A percentile compares a stretch with the other conserved stretches of the same genome.
phyloP scores from a whole-genome alignment of 2,329 filamentous ascomycete species.

The Fusarium setosum region DNA sequence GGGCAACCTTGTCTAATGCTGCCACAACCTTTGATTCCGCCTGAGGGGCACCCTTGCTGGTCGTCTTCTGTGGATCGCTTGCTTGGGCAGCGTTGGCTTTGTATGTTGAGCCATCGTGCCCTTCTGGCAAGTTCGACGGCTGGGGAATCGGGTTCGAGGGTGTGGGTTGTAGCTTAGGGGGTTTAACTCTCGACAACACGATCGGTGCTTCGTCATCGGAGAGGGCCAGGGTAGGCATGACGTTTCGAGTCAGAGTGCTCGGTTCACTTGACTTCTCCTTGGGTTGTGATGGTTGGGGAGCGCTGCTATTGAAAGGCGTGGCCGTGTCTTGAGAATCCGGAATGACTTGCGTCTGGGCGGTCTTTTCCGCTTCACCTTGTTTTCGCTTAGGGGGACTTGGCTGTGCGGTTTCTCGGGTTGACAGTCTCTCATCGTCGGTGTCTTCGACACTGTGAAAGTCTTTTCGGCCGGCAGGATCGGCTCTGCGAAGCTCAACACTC shows the following conservation, averaged over 20 bases:
- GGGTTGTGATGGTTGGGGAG: constrained; percentile 17
- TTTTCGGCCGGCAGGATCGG: constrained; percentile 3
- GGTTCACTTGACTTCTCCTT: not conserved
- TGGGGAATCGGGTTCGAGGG: not conserved
- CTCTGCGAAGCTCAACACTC: constrained; percentile 22
- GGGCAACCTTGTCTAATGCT: not conserved
- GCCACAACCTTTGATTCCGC: not conserved
- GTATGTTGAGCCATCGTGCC: not conserved
- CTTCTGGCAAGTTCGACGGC: not conserved
- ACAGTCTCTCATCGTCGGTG: not conserved
- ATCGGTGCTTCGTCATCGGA: constrained; percentile 52
- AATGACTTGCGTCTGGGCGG: constrained; percentile 20
- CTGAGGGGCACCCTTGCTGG: not conserved
- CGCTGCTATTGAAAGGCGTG: constrained; percentile 36
- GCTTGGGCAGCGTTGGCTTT: not conserved
- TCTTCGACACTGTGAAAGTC: constrained; percentile 25
- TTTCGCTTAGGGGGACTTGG: not conserved
- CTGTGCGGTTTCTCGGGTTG: not conserved
- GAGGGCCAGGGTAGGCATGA: constrained; percentile 38
- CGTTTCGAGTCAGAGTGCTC: not conserved
- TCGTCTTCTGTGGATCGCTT: not conserved
- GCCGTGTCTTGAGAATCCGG: constrained; percentile 46
- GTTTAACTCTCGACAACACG: constrained; percentile 26
- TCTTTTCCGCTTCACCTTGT: not conserved
- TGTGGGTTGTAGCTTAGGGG: not conserved